phyloP scores from a whole-genome alignment of 768 basidiomycete genomes.

The Coprinellus micaceus region DNA sequence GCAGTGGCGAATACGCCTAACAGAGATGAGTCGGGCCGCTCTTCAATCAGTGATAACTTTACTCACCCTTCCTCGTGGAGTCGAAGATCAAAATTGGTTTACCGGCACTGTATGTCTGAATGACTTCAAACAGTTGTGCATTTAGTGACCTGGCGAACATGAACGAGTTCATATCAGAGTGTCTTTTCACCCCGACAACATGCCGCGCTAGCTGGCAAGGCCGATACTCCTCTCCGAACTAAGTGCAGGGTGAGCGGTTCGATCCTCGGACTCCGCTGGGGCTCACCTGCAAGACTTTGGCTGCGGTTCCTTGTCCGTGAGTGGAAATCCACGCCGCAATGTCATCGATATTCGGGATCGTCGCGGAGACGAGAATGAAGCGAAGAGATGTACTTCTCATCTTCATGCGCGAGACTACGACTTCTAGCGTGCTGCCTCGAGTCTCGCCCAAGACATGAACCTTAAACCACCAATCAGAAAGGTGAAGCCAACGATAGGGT shows the following conservation, averaged over 20 bases:
- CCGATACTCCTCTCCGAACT: conserved; percentile 93
- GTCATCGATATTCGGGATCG: conserved; percentile 89
- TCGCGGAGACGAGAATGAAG: conserved; percentile 89
- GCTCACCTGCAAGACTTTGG: conserved; percentile 65
- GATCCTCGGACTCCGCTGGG: background rate
- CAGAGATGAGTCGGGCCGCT: background rate
- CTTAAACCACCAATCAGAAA: conserved; percentile 33
- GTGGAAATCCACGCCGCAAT: conserved; percentile 85
- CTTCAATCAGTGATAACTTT: background rate
- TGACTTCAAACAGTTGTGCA: conserved; percentile 63
- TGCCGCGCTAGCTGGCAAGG: conserved; percentile 76
- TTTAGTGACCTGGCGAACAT: conserved; percentile 70
- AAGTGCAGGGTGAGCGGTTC: background rate
- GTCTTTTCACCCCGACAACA: conserved; percentile 67
- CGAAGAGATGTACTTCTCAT: conserved; percentile 63
- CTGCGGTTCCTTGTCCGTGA: conserved; percentile 33
- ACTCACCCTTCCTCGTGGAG: conserved; percentile 77
- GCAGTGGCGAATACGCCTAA: conserved; percentile 66
- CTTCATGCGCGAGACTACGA: conserved; percentile 93
- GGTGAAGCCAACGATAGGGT: background rate
- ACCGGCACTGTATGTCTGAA: conserved; percentile 68
- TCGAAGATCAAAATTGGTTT: conserved; percentile 90
- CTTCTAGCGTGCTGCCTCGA: conserved; percentile 90
- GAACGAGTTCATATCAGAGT: conserved; percentile 72
- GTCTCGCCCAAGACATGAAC: conserved; percentile 90